phyloP scores from a whole-genome alignment of 2,329 filamentous ascomycete species.

The Nothophaeocryptopus gaeumannii region DNA sequence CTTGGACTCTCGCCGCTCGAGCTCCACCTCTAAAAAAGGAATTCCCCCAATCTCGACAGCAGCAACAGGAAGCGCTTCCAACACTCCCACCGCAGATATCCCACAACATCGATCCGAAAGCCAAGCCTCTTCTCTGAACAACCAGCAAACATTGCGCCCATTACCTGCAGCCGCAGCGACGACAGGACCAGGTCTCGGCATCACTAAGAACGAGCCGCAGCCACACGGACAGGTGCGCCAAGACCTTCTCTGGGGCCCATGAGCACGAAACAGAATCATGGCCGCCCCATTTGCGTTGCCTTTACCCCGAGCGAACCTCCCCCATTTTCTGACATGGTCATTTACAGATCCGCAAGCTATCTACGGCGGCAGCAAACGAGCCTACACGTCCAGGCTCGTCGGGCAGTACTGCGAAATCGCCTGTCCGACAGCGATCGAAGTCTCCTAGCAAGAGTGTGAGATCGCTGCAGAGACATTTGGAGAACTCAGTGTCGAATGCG shows the following conservation, averaged over 20 bases:
- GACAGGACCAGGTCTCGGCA: constrained; percentile 18
- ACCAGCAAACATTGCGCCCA: constrained; percentile 13
- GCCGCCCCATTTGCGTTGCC: no score
- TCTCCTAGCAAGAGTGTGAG: constrained; percentile 34
- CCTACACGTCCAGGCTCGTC: background rate
- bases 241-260: constrained; percentile 29
- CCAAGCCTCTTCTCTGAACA: constrained; percentile 21
- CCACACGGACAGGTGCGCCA: constrained; percentile 27
- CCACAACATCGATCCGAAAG: constrained; percentile 24
- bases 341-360: constrained; percentile 19
- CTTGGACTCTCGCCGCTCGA: constrained; percentile 86
- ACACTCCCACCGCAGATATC: constrained; percentile 10
- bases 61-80: constrained; percentile 12
- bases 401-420: background rate
- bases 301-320: no score
- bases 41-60: constrained; percentile 39
- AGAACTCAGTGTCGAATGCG: constrained; percentile 14
- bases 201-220: constrained; percentile 11
- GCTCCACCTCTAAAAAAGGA: constrained; percentile 78
- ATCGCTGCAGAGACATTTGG: constrained; percentile 31
- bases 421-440: constrained; percentile 21
- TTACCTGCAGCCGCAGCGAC: constrained; percentile 8
- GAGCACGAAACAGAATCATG: constrained; percentile 32
- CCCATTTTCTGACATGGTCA: constrained; percentile 2
- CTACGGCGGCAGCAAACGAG: constrained; percentile 6